phyloP scores from a whole-genome alignment of 371 early-diverging fungal genomes.

The Lichtheimia ramosa region DNA sequence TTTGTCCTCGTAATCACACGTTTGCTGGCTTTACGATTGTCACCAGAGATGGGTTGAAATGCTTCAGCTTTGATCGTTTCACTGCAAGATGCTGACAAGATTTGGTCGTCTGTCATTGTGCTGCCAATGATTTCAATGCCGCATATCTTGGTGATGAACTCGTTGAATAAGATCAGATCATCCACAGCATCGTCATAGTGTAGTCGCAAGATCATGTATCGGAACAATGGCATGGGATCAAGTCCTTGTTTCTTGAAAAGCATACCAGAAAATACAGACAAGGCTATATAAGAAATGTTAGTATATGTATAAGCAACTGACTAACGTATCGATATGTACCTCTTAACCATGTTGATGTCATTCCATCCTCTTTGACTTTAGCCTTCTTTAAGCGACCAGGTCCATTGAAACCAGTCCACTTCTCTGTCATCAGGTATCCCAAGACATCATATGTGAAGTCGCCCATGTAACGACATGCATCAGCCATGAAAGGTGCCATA shows the following conservation, averaged over 20 bases:
- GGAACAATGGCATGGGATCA: conserved; percentile 64
- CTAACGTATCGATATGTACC: conserved; percentile 15
- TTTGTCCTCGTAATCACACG: conserved; percentile 61
- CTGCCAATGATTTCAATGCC: conserved; percentile 65
- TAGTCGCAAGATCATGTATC: conserved; percentile 70
- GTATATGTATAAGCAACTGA: not conserved
- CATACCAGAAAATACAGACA: conserved; percentile 76
- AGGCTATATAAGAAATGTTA: conserved; percentile 22
- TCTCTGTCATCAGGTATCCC: conserved; percentile 70
- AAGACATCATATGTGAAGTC: conserved; percentile 86
- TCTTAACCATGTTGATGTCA: conserved; percentile 51
- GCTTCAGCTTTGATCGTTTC: conserved; percentile 59
- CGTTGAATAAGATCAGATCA: conserved; percentile 66
- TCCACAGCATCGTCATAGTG: conserved; percentile 44
- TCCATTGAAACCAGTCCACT: conserved; percentile 59
- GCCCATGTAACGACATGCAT: conserved; percentile 83
- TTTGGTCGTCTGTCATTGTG: conserved; percentile 56
- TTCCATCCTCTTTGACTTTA: conserved; percentile 64
- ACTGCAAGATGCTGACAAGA: conserved; percentile 71
- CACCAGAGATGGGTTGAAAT: conserved; percentile 44
- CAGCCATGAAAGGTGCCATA: conserved; percentile 81
- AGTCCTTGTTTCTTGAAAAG: conserved; percentile 71
- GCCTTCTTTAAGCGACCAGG: conserved; percentile 35
- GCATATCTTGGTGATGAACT: conserved; percentile 73
- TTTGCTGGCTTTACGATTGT: conserved; percentile 52